Evolutionary conservation across 495 filamentous ascomycete species (phyloP), one percentile per base, ranked within the genome.

Genomic region (Penicillium roqueforti): DNA sequence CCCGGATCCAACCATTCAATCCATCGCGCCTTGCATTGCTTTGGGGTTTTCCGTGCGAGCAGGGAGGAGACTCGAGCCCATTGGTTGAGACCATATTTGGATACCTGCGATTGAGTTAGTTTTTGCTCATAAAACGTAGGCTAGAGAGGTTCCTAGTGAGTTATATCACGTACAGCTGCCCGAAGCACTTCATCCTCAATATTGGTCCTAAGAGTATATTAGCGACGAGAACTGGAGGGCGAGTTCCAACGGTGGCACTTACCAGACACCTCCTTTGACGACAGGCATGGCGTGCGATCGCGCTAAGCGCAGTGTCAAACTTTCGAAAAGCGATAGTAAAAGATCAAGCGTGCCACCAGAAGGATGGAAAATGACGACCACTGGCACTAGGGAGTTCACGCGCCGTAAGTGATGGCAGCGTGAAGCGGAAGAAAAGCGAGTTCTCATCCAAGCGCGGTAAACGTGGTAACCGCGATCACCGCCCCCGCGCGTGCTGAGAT

Each of bases 1-100:
- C 88, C 89, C 3, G 93, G 93, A 62, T 97, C 93, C 57, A 98
- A 83, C 92, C 93, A 98, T 82, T 98, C 95, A 56, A 86, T 80
- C 93, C 93, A 98, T 70, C 93, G 83, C 41, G 93, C 95, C 75
- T 97, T 97, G 81, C 93, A 97, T 75, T 97, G 95, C 73, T 98
- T 98, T 25, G 93, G 89, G 9, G 93, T 97, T 72, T 98, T 98
- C 58, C 95, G 87, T 65, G 93, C 92, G 66, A 98, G 85, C 36
- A 98, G 84, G 22, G 95, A 97, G 41, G 93, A 97, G 37, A 97
- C 92, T 67, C 93, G 93, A 66, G 95, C 92, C 93, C 93, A 98
- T 75, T 98, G 93, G 70, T 98, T 97, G 32, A 98, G 82, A 48
- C 92, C 92, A 76, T 96, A 97, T 73, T 97, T 97, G 57, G 89